phyloP scores from a whole-genome alignment of 2,329 filamentous ascomycete genomes.

The Fusarium mexicanum region DNA sequence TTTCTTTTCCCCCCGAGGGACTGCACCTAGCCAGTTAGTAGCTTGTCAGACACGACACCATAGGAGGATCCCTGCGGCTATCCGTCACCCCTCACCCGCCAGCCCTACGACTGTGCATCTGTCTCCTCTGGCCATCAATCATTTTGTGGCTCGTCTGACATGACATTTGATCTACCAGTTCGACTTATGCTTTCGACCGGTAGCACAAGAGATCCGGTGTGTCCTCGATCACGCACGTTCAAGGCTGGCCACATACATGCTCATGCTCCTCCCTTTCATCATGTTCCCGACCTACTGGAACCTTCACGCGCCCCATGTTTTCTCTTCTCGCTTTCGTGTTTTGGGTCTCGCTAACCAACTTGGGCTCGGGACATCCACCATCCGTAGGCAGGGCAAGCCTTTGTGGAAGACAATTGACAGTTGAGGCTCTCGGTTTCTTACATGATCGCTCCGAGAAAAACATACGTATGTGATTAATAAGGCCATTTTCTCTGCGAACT shows the following conservation, averaged over 20 bases:
- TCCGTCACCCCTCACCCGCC: not conserved
- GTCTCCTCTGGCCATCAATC: not conserved
- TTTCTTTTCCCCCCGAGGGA: not conserved
- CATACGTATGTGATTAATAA: not conserved
- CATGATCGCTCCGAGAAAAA: not conserved
- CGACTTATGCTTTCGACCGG: constrained; percentile 1
- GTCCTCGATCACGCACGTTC: constrained; percentile 38
- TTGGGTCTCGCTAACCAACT: not conserved
- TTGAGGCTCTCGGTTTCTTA: constrained; percentile 5
- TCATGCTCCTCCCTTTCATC: constrained; percentile 11
- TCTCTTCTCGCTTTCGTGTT: constrained; percentile 1
- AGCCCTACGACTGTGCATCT: constrained; percentile 13
- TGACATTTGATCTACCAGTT: constrained; percentile 1
- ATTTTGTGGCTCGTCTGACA: constrained; percentile 17
- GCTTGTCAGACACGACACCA: not conserved
- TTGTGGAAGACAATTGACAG: not conserved
- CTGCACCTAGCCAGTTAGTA: not conserved
- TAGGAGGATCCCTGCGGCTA: constrained; percentile 5
- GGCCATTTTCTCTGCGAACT: not conserved
- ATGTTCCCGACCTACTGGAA: constrained; percentile 12
- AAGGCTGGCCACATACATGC: constrained; percentile 12
- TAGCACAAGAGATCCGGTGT: constrained; percentile 40
- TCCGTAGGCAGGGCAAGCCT: constrained; percentile 1
- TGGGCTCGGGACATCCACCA: not conserved
- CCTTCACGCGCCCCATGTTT: constrained; percentile 1